Evolutionary conservation across 2,329 filamentous ascomycete genomes (phyloP).

Genomic region (Fusarium subtropicale): DNA sequence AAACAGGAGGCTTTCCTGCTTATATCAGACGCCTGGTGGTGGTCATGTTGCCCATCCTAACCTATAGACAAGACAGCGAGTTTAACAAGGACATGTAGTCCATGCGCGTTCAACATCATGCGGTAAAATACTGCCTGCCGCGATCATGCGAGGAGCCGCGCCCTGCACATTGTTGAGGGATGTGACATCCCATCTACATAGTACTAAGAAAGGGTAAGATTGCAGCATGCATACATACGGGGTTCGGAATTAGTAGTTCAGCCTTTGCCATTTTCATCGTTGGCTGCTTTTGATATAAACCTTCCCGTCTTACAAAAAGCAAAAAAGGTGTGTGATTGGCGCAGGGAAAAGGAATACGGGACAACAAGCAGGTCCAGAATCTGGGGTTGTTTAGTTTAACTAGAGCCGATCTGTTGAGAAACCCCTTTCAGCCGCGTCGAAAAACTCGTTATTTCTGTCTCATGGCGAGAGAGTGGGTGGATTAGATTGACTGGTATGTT

Average conservation of each 20-base stretch:
- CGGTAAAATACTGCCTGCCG: neutral
- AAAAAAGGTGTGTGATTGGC: constrained; percentile 11
- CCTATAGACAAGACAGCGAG: neutral
- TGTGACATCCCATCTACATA: constrained; percentile 7
- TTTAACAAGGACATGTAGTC: neutral
- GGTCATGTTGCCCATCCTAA: neutral
- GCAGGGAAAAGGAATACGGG: constrained; percentile 22
- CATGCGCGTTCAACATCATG: neutral
- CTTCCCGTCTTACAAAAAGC: constrained; percentile 12
- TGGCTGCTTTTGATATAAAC: constrained; percentile 6
- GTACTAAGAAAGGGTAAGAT: constrained; percentile 9
- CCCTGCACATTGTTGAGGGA: constrained; percentile 5
- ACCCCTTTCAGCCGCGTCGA: constrained; percentile 16
- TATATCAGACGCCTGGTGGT: neutral
- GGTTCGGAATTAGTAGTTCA: neutral
- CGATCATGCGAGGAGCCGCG: constrained; percentile 10
- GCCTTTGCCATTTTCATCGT: constrained; percentile 6
- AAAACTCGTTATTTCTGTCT: constrained; percentile 2
- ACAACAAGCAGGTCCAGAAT: constrained; percentile 15
- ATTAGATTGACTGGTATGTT: neutral
- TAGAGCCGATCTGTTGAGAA: constrained; percentile 23
- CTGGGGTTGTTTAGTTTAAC: constrained; percentile 18
- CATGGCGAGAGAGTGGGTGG: neutral
- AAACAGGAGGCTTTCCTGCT: neutral
- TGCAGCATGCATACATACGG: constrained; percentile 21